These are phyloP conservation scores for Podila epigama DNA, from an alignment of 192 early-diverging fungal genomes.

Conservation along the genomic window DNA sequence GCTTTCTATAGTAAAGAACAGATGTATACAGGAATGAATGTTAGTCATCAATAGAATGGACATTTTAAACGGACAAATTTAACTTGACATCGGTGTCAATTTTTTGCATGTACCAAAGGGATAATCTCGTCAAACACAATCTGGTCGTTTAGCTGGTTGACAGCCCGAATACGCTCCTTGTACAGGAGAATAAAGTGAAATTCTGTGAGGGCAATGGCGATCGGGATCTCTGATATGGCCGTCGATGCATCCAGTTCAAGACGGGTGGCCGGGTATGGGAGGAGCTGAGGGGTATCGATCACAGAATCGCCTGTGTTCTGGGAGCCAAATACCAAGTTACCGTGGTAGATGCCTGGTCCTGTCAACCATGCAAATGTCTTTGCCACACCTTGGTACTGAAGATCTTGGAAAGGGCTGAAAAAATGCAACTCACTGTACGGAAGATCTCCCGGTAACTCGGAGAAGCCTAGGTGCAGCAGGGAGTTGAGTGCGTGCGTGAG, in stretches of 20 bases:
- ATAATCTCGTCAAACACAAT: conserved; percentile 86
- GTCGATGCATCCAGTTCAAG: conserved; percentile 44
- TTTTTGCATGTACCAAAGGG: conserved; percentile 68
- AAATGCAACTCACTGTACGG: conserved; percentile 70
- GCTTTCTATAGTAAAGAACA: conserved; percentile 50
- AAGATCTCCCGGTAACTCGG: conserved; percentile 63
- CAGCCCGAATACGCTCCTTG: conserved; percentile 74
- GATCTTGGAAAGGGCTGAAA: conserved; percentile 72
- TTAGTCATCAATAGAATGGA: too few species aligned
- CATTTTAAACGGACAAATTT: too few species aligned
- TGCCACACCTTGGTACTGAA: conserved; percentile 69
- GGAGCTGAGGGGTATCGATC: conserved; percentile 79
- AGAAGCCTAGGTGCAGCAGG: conserved; percentile 56
- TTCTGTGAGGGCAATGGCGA: conserved; percentile 83
- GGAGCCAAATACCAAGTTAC: conserved; percentile 78
- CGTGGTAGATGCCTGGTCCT: conserved; percentile 87
- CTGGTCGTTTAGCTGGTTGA: conserved; percentile 83
- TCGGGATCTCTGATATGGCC: conserved; percentile 62
- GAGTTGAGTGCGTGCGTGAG: neutral
- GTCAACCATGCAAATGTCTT: conserved; percentile 94
- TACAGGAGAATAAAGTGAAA: conserved; percentile 92
- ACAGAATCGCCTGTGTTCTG: conserved; percentile 81
- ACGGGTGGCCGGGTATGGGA: conserved; percentile 75
- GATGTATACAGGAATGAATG: too few species aligned
- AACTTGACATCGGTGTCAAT: too few species aligned